A percentile compares a stretch with the other conserved stretches of the same genome.
These are phyloP conservation scores for Phyllosticta citriasiana DNA, from an alignment of 2,329 filamentous ascomycete species.

Conservation along the genomic window DNA sequence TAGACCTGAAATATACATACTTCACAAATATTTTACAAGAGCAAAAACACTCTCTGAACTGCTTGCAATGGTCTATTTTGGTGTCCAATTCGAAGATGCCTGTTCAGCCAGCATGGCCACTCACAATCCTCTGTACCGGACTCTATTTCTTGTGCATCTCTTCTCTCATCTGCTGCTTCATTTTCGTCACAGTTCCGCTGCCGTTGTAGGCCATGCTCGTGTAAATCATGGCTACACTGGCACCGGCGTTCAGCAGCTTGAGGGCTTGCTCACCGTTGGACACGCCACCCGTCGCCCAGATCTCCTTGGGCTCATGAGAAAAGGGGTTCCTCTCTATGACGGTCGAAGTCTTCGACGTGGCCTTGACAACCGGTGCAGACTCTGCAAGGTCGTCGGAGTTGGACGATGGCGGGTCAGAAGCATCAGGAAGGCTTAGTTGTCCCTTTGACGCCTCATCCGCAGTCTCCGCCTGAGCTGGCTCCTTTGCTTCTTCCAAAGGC, in stretches of 20 bases:
- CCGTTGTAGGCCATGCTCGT: conserved; percentile 62
- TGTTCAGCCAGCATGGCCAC: neutral
- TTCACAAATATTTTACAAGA: neutral
- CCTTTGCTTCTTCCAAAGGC: neutral
- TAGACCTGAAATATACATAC: neutral
- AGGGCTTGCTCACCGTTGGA: conserved; percentile 78
- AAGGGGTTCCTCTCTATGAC: conserved; percentile 16
- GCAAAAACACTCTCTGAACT: neutral
- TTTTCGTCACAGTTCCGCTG: conserved; percentile 47
- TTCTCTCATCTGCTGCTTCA: conserved; percentile 42
- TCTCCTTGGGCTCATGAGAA: conserved; percentile 52
- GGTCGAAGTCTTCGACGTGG: conserved; percentile 16
- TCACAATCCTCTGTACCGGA: too few species aligned
- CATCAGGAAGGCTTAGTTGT: conserved; percentile 7
- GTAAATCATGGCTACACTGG: conserved; percentile 85
- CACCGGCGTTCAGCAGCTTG: conserved; percentile 75
- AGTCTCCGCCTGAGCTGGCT: neutral
- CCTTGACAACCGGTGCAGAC: conserved; percentile 19
- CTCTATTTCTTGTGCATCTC: conserved; percentile 20
- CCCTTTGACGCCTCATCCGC: conserved; percentile 1
- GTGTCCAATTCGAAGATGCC: neutral
- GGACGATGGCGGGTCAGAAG: conserved; percentile 5
- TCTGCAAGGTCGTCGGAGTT: conserved; percentile 20
- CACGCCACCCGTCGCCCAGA: conserved; percentile 91
- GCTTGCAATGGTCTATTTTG: neutral